These are phyloP conservation scores for Pugionium cornutum DNA, from an alignment of 345 rosid species.

Conservation along the genomic window DNA sequence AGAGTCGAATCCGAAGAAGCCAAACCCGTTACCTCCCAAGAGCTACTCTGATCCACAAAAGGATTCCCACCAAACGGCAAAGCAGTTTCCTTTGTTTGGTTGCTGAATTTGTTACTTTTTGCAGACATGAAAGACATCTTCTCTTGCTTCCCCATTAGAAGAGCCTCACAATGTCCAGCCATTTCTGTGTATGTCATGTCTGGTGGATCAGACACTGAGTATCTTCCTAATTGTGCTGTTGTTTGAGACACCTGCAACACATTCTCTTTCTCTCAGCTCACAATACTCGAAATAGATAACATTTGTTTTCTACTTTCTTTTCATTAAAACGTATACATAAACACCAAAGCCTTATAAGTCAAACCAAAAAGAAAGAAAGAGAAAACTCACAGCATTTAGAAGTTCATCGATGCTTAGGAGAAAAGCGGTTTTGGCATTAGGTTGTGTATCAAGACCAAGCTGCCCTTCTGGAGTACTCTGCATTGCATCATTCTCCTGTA, in stretches of 20 bases:
- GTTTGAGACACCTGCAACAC: conserved; percentile 54
- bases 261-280: background rate
- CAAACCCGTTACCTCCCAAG: conserved; percentile 31
- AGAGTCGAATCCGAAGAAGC: conserved; percentile 37
- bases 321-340: background rate
- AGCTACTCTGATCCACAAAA: conserved; percentile 41
- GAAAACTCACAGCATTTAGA: conserved; percentile 56
- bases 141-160: conserved; percentile 62
- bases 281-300: background rate
- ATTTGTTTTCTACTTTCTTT: too few relatives aligned
- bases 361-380: background rate
- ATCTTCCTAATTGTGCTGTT: conserved; percentile 57
- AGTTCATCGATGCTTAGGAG: conserved; percentile 65
- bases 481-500: conserved; percentile 40
- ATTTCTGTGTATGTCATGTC: conserved; percentile 65
- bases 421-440: conserved; percentile 35
- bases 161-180: conserved; percentile 77
- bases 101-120: conserved; percentile 43
- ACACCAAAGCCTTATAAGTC: background rate
- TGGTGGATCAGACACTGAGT: conserved; percentile 53
- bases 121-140: conserved; percentile 60
- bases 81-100: conserved; percentile 28
- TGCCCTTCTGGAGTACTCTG: conserved; percentile 47
- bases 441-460: conserved; percentile 36
- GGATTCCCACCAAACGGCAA: conserved; percentile 47